These are phyloP conservation scores for Mycena vitilis DNA, from an alignment of 768 basidiomycete species.

Conservation along the genomic window DNA sequence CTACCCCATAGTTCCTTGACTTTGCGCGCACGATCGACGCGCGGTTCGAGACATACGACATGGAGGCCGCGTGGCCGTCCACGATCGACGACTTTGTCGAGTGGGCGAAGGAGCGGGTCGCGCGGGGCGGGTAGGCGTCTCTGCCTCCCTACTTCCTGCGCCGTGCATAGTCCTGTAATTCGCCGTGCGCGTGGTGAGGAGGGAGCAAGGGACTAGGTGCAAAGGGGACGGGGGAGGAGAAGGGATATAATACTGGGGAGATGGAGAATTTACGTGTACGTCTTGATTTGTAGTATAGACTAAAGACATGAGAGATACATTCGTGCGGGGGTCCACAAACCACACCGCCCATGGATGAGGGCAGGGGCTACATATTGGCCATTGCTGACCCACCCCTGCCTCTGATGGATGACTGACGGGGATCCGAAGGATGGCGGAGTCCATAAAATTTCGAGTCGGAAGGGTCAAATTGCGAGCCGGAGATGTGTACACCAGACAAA, in stretches of 20 bases:
- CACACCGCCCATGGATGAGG: no score
- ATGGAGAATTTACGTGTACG: neutral
- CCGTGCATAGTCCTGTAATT: no score
- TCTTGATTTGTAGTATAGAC: slow-evolving; percentile 26
- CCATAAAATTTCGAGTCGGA: no score
- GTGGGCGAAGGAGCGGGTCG: slow-evolving; percentile 62
- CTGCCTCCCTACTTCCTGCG: neutral
- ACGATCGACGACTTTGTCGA: slow-evolving; percentile 88
- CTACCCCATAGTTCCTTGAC: slow-evolving; percentile 73
- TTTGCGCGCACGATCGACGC: slow-evolving; percentile 83
- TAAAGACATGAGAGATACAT: neutral
- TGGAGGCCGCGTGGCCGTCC: slow-evolving; percentile 91
- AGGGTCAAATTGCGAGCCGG: no score
- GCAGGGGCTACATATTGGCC: no score
- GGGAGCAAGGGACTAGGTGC: neutral
- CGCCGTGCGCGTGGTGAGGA: neutral
- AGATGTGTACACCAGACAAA: no score
- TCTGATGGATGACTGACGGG: no score
- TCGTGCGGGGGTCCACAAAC: no score
- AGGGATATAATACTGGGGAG: slow-evolving; percentile 1
- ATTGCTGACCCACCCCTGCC: no score
- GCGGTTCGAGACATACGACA: slow-evolving; percentile 78
- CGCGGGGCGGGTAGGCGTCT: neutral
- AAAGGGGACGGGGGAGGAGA: neutral
- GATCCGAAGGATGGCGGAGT: no score